These are phyloP conservation scores for Candida tetrigidarum DNA, from an alignment of 1,139 yeast genomes.

Conservation along the genomic window DNA sequence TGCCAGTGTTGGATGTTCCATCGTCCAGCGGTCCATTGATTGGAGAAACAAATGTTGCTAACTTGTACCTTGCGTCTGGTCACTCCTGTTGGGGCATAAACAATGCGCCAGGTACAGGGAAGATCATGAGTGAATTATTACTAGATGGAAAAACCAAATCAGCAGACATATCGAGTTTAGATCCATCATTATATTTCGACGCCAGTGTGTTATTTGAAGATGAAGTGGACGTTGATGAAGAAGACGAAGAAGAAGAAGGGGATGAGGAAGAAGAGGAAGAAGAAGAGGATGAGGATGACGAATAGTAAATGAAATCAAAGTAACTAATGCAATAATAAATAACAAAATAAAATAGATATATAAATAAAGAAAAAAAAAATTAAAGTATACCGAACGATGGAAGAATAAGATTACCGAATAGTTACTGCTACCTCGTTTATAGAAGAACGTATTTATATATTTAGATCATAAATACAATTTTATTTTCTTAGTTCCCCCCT, in stretches of 20 bases:
- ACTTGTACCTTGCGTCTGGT: conserved; percentile 83
- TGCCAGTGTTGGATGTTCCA: conserved; percentile 93
- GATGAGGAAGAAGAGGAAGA: conserved; percentile 11
- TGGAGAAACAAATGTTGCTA: conserved; percentile 88
- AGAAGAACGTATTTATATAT: conserved; percentile 6
- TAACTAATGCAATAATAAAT: neutral
- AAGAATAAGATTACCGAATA: conserved; percentile 7
- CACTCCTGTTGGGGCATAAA: conserved; percentile 99
- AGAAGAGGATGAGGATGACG: conserved; percentile 11
- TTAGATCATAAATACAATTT: neutral
- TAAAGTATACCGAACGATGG: neutral
- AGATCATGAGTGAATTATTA: conserved; percentile 83
- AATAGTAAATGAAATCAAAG: conserved; percentile 3
- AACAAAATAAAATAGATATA: neutral
- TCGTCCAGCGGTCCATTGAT: conserved; percentile 91
- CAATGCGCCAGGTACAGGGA: conserved; percentile 97
- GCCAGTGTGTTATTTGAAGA: conserved; percentile 58
- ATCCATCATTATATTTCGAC: conserved; percentile 86
- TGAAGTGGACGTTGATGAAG: conserved; percentile 34
- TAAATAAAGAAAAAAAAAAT: neutral
- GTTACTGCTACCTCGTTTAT: conserved; percentile 6
- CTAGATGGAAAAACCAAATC: conserved; percentile 82
- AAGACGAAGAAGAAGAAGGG: conserved; percentile 13
- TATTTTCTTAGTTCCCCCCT: neutral
- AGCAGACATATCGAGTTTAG: conserved; percentile 80